A percentile compares a stretch with the other conserved stretches of the same genome.
Conservation (phyloP, 1,139 yeast genomes). For the Diutina ranongensis region DNA sequence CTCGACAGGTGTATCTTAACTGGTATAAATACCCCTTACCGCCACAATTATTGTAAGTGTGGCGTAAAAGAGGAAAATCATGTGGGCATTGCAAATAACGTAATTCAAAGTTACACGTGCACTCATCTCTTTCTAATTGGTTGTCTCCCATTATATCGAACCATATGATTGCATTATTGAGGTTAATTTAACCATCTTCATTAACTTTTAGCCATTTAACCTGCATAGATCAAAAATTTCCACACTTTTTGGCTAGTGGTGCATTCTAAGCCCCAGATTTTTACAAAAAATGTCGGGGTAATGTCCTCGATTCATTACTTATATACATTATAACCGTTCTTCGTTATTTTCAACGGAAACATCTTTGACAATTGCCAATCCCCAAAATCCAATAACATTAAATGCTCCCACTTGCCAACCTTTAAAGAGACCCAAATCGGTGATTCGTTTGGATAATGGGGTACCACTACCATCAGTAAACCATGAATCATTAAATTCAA, state of each 20-base stretch:
- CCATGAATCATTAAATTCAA: constrained; percentile 23
- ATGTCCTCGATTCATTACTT: not conserved
- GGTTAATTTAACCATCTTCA: too few relatives aligned
- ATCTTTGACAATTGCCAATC: constrained; percentile 47
- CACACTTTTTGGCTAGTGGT: too few relatives aligned
- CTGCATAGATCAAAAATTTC: too few relatives aligned
- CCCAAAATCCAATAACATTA: constrained; percentile 77
- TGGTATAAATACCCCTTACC: too few relatives aligned
- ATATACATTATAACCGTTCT: constrained; percentile 9
- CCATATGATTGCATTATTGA: too few relatives aligned
- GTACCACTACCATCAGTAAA: constrained; percentile 7
- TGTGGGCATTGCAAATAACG: not conserved
- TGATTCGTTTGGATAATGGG: constrained; percentile 11
- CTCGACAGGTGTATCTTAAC: too few relatives aligned
- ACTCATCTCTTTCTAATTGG: too few relatives aligned
- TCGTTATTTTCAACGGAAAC: constrained; percentile 23
- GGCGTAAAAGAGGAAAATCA: not conserved
- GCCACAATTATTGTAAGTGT: constrained; percentile 2
- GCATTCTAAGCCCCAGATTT: too few relatives aligned
- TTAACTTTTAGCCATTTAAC: too few relatives aligned
- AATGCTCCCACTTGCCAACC: constrained; percentile 88
- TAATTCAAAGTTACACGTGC: not conserved
- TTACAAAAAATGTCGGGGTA: too few relatives aligned
- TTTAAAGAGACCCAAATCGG: constrained; percentile 46
- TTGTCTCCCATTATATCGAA: too few relatives aligned